A percentile compares a stretch with the other conserved stretches of the same genome.
Evolutionary conservation across 257 asterid species (phyloP).

Genomic region (Apocynum venetum): DNA sequence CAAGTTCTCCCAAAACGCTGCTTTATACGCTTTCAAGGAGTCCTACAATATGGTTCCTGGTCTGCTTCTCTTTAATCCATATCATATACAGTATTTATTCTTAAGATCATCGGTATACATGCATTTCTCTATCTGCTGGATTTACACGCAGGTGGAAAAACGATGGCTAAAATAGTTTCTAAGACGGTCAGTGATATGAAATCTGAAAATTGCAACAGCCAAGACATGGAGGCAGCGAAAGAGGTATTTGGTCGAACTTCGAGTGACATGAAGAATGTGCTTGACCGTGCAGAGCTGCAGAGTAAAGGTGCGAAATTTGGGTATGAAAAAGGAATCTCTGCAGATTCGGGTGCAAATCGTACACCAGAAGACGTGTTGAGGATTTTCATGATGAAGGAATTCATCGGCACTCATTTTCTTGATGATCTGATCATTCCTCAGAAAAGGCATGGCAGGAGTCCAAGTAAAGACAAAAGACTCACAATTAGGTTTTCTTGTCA

Average conservation of each 20-base stretch:
- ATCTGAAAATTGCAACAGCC: constrained; percentile 23
- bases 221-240: not conserved
- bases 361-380: constrained; percentile 35
- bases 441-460: constrained; percentile 18
- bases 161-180: constrained; percentile 25
- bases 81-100: not conserved
- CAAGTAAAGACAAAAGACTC: not conserved
- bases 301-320: constrained; percentile 5
- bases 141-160: constrained; percentile 28
- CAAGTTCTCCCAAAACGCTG: constrained; percentile 33
- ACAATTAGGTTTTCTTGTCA: not conserved
- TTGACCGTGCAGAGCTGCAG: constrained; percentile 12
- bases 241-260: too few species aligned
- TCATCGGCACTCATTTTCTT: constrained; percentile 22
- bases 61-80: not conserved
- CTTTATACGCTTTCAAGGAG: constrained; percentile 24
- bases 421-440: constrained; percentile 31
- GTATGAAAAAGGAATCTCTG: not conserved
- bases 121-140: not conserved
- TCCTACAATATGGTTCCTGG: constrained; percentile 42
- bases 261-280: not conserved
- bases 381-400: constrained; percentile 35
- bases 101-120: not conserved
- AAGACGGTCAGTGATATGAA: constrained; percentile 30
- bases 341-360: constrained; percentile 11